Evolutionary conservation across 2,329 filamentous ascomycete species (phyloP), one percentile per base, ranked within the genome.

Genomic region (Balansia obtecta): DNA sequence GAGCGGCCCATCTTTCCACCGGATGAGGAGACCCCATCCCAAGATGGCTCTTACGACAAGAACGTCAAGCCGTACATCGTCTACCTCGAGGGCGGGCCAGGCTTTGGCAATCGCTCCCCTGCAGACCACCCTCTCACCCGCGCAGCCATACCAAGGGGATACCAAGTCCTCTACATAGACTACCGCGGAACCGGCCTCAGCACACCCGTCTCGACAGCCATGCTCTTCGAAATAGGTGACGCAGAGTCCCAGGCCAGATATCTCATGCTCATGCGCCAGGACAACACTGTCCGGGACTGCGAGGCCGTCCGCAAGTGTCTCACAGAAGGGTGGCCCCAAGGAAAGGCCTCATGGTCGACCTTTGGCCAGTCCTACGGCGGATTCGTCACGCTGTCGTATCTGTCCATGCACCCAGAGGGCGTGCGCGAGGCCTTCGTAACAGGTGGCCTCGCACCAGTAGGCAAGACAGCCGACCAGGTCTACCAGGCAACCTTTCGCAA

Each of bases 311-410:
- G 91, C 5, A 77, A 82, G 58, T 83, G 76, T 39, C 71, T 97
- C 49, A 93, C 86, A 0, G 70, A 73, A 5, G 79, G 82, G 48
- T 86, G 82, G 58, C 81, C 85, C 0, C 71, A 77, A 20, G 79
- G 84, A 45, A 82, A 85, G 62, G 79, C 82, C 63, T 82, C 83
- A 63, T 96, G 90, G 91, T 85, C 82, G 52, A 77, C 93, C 32
- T 84, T 95, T 54, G 91, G 91, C 9, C 91, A 96, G 68, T 90
- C 85, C 15, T 97, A 95, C 65, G 91, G 91, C 39, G 91, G 91
- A 1, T 96, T 95, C 66, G 87, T 89, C 61, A 77, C 75, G 45
- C 73, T 88, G 34, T 91, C 85, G 8, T 97, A 96, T 65, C 76
- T 97, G 15, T 93, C 86, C 2, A 82, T 86, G 63, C 83, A 79